Base-by-base conservation (phyloP, 2,329 filamentous ascomycete genomes). In the Didymella keratinophila region DNA sequence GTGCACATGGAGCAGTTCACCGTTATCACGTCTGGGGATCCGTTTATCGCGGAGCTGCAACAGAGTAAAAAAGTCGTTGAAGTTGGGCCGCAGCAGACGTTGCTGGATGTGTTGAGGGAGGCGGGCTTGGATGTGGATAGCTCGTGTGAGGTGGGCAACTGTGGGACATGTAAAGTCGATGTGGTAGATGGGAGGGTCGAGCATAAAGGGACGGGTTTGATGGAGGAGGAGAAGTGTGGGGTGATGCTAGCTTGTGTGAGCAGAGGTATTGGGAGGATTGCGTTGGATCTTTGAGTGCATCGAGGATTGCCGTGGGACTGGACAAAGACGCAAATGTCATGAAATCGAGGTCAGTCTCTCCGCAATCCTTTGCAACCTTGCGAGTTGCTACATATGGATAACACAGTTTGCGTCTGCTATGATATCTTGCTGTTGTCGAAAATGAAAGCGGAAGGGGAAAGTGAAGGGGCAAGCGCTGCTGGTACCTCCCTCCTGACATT, bases 1-100 rank as follows among this genome's bases (percentile, higher is more conserved):
- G 78, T 88, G 1, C 86, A 89, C 69, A 86, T 83, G 57, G 87
- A 89, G 70, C 82, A 83, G 0, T 89, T 89, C 60, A 76, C 77
- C 1, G 82, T 83, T 1, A 80, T 83, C 20, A 76, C 80, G 0
- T 79, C 79, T 0, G 86, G 87, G 0, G 85, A 88, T 64, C 82
- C 86, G 0, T 89, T 89, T 61, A 83, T 85, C 39, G 86, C 78
- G 0, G 80, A 84, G 45, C 78, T 89, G 0, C 71, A 73, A 7
- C 82, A 83, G 52, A 66, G 70, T 37, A 58, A 70, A 45, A 80
- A 75, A 62, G 71, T 76, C 1, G 58, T 89, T 7, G 71, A 79
- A 16, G 83, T 83, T 0, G 75, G 71, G 1, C 73, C 76, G 0
- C 73, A 78, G 2, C 72, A 79, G 44, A 76, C 77, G 10, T 65